Conservation (phyloP, 495 filamentous ascomycete genomes). For the Xanthoparmelia taractica region DNA sequence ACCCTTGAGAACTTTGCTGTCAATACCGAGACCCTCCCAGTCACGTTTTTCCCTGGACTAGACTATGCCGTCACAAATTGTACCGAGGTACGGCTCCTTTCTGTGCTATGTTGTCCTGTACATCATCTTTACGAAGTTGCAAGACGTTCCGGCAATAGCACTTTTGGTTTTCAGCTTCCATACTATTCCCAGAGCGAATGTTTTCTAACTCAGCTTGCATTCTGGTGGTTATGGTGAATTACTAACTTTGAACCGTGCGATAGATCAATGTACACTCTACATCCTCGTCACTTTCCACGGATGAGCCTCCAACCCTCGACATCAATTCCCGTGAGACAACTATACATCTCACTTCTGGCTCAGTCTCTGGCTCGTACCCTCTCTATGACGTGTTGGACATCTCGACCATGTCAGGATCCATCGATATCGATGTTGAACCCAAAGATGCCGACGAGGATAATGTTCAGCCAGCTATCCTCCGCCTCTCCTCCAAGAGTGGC, state of each 20-base stretch:
- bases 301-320: slow-evolving; percentile 11
- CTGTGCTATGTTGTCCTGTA: no score
- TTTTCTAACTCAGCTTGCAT: no score
- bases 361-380: slow-evolving; percentile 24
- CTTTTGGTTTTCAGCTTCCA: no score
- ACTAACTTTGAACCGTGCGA: no score
- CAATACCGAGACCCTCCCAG: slow-evolving; percentile 22
- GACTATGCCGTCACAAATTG: slow-evolving; percentile 10
- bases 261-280: slow-evolving; percentile 10
- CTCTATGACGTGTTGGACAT: slow-evolving; percentile 30
- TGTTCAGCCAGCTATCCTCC: slow-evolving; percentile 14
- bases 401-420: slow-evolving; percentile 23
- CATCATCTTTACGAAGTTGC: no score
- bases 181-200: no score
- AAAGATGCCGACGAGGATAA: slow-evolving; percentile 9
- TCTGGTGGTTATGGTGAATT: no score
- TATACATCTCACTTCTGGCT: slow-evolving; percentile 11
- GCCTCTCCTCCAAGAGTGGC: slow-evolving; percentile 14
- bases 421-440: slow-evolving; percentile 16
- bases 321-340: background rate
- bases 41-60: slow-evolving; percentile 11
- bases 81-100: background rate
- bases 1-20: slow-evolving; percentile 36
- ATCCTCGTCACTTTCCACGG: slow-evolving; percentile 2
- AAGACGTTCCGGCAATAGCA: no score